A percentile compares a stretch with the other conserved stretches of the same genome.
phyloP scores from a whole-genome alignment of 345 rosid genomes.

The Firmiana major region DNA sequence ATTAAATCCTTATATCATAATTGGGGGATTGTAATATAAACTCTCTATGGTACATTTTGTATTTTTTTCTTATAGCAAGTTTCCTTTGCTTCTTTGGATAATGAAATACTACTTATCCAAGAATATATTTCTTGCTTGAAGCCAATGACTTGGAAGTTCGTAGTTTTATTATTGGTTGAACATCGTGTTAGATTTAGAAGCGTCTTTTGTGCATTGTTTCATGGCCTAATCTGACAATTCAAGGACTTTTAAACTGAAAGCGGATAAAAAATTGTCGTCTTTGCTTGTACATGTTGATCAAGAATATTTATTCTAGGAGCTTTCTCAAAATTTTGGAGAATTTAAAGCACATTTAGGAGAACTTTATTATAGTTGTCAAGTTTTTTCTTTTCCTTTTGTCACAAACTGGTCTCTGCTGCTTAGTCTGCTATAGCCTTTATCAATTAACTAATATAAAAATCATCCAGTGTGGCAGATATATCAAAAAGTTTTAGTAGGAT shows the following conservation, averaged over 20 bases:
- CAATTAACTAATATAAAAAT: not conserved
- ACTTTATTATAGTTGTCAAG: not conserved
- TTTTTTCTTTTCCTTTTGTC: not conserved
- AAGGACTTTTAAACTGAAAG: too few relatives aligned
- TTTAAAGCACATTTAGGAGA: not conserved
- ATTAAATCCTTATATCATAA: not conserved
- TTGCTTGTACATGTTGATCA: not conserved
- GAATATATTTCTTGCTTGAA: not conserved
- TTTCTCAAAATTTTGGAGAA: not conserved
- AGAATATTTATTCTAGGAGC: not conserved
- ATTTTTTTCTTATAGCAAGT: not conserved
- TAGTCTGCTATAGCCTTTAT: not conserved
- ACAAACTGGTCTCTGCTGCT: not conserved
- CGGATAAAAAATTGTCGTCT: too few relatives aligned
- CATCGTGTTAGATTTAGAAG: not conserved
- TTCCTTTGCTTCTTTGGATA: not conserved
- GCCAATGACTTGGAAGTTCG: not conserved
- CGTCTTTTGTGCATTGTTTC: not conserved
- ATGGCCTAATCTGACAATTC: too few relatives aligned
- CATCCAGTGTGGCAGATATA: not conserved
- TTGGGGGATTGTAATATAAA: not conserved
- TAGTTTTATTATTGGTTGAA: not conserved
- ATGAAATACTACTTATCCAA: not conserved
- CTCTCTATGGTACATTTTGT: not conserved
- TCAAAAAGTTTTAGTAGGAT: not conserved